Evolutionary conservation across 345 rosid species (phyloP).

Genomic region (Eucalyptus tenuipes): DNA sequence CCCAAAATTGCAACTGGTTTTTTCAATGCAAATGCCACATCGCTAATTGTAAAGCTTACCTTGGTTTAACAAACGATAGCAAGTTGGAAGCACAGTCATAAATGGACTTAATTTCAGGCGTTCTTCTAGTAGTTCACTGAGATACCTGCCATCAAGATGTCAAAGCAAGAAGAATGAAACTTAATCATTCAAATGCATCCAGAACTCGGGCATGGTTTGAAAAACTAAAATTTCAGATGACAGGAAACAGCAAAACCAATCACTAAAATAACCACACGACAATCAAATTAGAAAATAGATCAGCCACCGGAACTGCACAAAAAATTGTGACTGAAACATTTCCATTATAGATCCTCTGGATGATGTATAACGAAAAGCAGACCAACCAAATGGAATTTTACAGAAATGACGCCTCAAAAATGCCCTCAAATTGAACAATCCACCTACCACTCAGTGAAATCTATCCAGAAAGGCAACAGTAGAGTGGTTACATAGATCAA

Average conservation of each 20-base stretch:
- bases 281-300: background rate
- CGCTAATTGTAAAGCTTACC: slow-evolving; percentile 29
- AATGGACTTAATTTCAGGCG: slow-evolving; percentile 67
- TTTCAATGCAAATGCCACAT: background rate
- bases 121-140: slow-evolving; percentile 65
- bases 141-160: slow-evolving; percentile 40
- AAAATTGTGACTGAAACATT: background rate
- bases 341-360: background rate
- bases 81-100: slow-evolving; percentile 52
- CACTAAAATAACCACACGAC: background rate
- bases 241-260: background rate
- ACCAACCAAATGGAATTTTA: background rate
- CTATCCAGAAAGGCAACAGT: background rate
- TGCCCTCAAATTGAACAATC: background rate
- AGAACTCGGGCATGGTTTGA: background rate
- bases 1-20: background rate
- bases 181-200: background rate
- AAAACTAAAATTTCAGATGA: background rate
- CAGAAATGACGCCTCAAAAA: background rate
- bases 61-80: slow-evolving; percentile 54
- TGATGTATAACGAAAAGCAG: background rate
- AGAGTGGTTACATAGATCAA: background rate
- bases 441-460: background rate
- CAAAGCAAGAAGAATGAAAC: background rate
- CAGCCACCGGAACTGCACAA: background rate